Evolutionary conservation across 345 rosid genomes (phyloP).

Genomic region (Turritis glabra): DNA sequence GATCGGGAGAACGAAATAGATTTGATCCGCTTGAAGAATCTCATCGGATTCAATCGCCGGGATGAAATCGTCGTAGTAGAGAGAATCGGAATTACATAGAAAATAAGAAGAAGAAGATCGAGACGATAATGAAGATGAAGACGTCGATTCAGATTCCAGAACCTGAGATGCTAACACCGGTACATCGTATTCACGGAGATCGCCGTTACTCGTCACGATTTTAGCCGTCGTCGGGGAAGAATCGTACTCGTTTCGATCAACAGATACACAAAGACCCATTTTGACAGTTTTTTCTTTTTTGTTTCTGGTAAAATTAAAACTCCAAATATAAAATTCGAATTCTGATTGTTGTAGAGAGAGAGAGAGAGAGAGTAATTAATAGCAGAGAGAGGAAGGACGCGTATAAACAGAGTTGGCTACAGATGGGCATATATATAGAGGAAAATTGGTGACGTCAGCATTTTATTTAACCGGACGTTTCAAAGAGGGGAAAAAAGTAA

Average conservation of each 20-base stretch:
- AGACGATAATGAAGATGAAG: slow-evolving; percentile 28
- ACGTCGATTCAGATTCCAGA: slow-evolving; percentile 42
- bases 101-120: slow-evolving; percentile 42
- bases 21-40: slow-evolving; percentile 49
- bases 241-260: slow-evolving; percentile 11
- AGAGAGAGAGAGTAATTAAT: slow-evolving; percentile 15
- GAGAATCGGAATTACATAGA: slow-evolving; percentile 61
- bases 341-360: slow-evolving; percentile 13
- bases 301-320: neutral
- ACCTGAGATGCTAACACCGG: slow-evolving; percentile 60
- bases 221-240: slow-evolving; percentile 49
- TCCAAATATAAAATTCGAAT: neutral
- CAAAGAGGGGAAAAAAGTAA: neutral
- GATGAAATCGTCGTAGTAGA: slow-evolving; percentile 62
- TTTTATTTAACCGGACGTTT: neutral
- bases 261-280: slow-evolving; percentile 72
- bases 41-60: slow-evolving; percentile 49
- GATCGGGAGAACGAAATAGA: slow-evolving; percentile 69
- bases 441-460: slow-evolving; percentile 17
- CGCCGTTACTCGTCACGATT: slow-evolving; percentile 64
- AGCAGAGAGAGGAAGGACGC: slow-evolving; percentile 13
- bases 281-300: neutral
- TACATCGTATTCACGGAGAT: slow-evolving; percentile 56
- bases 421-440: slow-evolving; percentile 19
- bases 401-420: slow-evolving; percentile 17